Percentiles rank a stretch among this genome's conserved stretches.
Conservation (phyloP, 2,329 filamentous ascomycete genomes). For the Thermoascus crustaceus region DNA sequence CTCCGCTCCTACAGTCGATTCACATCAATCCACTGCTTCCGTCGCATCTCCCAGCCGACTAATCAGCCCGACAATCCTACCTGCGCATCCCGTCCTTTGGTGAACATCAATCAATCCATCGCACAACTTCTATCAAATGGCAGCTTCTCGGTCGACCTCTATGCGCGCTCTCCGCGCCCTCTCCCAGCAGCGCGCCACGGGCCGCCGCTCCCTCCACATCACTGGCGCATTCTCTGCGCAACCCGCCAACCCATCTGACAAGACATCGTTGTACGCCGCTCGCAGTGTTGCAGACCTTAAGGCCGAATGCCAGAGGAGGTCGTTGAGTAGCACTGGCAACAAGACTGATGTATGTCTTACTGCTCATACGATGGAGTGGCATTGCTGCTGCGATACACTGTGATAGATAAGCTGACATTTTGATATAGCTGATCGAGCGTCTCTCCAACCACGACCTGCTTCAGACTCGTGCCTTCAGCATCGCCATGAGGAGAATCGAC, state of each 20-base stretch:
- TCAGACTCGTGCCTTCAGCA: conserved; percentile 47
- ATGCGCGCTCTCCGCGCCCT: conserved; percentile 38
- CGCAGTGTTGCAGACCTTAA: conserved; percentile 45
- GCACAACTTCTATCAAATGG: conserved; percentile 22
- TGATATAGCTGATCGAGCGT: conserved; percentile 41
- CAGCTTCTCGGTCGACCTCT: conserved; percentile 38
- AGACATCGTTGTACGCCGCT: conserved; percentile 43
- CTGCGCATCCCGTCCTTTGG: conserved; percentile 3
- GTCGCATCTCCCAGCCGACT: too few relatives aligned
- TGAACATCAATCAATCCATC: conserved; percentile 7
- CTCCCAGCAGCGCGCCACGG: conserved; percentile 27
- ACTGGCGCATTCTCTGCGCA: conserved; percentile 52
- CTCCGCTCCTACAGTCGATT: too few relatives aligned
- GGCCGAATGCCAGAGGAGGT: conserved; percentile 43
- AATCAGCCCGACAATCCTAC: not conserved
- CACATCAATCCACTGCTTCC: too few relatives aligned
- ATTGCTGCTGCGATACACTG: too few relatives aligned
- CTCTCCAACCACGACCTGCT: conserved; percentile 46
- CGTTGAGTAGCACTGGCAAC: conserved; percentile 38
- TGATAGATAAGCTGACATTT: conserved; percentile 4
- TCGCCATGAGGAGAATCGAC: conserved; percentile 44
- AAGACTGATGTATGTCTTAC: conserved; percentile 40
- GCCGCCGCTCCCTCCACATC: conserved; percentile 49
- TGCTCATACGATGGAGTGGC: too few relatives aligned
- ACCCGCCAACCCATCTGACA: conserved; percentile 42